phyloP scores from a whole-genome alignment of 768 basidiomycete genomes.

The Leucosporidium scottii region DNA sequence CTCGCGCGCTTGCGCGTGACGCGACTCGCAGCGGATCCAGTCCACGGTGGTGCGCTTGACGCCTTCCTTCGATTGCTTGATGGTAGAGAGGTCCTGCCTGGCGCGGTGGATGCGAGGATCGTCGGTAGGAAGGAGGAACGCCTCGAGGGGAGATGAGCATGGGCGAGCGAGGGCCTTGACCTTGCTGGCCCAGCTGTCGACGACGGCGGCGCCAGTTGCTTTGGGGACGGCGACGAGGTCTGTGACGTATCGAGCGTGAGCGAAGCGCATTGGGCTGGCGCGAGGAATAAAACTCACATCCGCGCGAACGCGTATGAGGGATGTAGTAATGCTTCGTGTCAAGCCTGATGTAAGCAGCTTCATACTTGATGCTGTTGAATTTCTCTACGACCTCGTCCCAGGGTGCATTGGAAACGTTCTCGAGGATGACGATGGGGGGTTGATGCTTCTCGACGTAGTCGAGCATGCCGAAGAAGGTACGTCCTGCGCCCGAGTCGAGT shows the following conservation, averaged over 20 bases:
- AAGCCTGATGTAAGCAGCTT: constrained; percentile 60
- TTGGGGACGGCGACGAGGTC: constrained; percentile 71
- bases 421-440: constrained; percentile 84
- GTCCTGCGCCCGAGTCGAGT: constrained; percentile 42
- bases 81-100: constrained; percentile 52
- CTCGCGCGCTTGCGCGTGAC: constrained; percentile 77
- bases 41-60: constrained; percentile 64
- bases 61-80: constrained; percentile 53
- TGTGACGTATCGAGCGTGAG: not conserved
- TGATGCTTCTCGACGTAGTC: constrained; percentile 79
- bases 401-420: constrained; percentile 87
- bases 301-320: constrained; percentile 87
- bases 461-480: constrained; percentile 93
- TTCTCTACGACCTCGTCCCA: constrained; percentile 70
- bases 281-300: constrained; percentile 42
- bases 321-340: constrained; percentile 77
- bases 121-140: constrained; percentile 82
- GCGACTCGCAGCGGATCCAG: constrained; percentile 86
- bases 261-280: not conserved
- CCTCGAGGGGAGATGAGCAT: constrained; percentile 81
- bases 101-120: constrained; percentile 87
- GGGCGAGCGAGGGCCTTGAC: constrained; percentile 61
- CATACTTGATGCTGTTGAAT: constrained; percentile 68
- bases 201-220: constrained; percentile 51
- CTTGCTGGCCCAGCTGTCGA: constrained; percentile 53